Conservation (phyloP, 202 grass and related monocot genomes). For the Alloteropsis angusta region DNA sequence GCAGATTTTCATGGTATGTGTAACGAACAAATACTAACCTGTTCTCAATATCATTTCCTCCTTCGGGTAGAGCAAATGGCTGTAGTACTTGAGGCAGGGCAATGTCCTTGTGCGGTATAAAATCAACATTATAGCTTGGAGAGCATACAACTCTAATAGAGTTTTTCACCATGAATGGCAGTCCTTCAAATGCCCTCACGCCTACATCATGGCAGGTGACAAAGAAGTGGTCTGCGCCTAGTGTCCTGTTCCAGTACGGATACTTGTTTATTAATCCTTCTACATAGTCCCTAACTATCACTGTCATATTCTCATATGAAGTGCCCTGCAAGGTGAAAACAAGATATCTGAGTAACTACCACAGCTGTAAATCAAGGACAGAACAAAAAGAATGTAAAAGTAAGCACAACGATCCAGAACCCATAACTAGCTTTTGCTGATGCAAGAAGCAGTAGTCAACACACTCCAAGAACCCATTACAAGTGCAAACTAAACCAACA, state of each 20-base stretch:
- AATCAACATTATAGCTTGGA: constrained; percentile 82
- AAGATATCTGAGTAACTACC: constrained; percentile 19
- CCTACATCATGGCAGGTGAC: constrained; percentile 98
- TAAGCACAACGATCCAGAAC: background rate
- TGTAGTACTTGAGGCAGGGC: constrained; percentile 93
- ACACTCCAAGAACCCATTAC: background rate
- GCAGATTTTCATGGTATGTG: background rate
- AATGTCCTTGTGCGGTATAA: constrained; percentile 80
- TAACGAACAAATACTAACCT: constrained; percentile 36
- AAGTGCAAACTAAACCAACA: background rate
- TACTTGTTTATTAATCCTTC: constrained; percentile 84
- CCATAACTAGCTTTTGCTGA: background rate
- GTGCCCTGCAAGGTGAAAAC: constrained; percentile 63
- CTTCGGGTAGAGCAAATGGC: constrained; percentile 84
- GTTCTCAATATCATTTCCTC: constrained; percentile 93
- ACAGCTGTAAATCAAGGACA: constrained; percentile 3
- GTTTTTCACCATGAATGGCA: constrained; percentile 70
- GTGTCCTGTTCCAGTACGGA: constrained; percentile 90
- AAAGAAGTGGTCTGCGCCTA: constrained; percentile 83
- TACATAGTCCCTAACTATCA: constrained; percentile 78
- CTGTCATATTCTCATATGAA: constrained; percentile 89
- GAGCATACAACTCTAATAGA: constrained; percentile 95
- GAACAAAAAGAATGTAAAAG: background rate
- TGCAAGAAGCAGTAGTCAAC: background rate
- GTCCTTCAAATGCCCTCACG: constrained; percentile 89